These are phyloP conservation scores for Tetrastigma voinierianum DNA, from an alignment of 164 flowering plant genomes.

Conservation along the genomic window DNA sequence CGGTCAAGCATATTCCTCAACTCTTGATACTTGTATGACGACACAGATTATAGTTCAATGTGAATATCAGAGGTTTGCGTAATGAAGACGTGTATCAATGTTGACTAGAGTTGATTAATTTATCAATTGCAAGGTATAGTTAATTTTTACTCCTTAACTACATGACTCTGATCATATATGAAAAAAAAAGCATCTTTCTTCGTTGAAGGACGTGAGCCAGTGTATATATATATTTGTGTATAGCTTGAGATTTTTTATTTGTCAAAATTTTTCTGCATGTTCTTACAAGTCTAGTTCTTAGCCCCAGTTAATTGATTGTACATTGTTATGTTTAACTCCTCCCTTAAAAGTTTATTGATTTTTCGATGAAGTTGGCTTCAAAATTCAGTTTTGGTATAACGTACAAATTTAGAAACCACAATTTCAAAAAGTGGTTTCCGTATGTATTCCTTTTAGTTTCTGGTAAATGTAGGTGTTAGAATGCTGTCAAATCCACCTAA, in stretches of 20 bases:
- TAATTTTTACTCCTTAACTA: constrained; percentile 25
- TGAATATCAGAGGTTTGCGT: constrained; percentile 26
- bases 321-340: not conserved
- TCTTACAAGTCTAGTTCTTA: not conserved
- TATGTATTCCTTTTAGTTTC: too few relatives aligned
- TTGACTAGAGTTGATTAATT: constrained; percentile 14
- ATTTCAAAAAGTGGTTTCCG: too few relatives aligned
- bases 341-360: too few relatives aligned
- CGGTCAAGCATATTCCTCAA: constrained; percentile 9
- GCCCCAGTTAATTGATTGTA: not conserved
- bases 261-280: not conserved
- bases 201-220: not conserved
- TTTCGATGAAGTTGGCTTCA: too few relatives aligned
- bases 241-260: not conserved
- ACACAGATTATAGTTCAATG: constrained; percentile 18
- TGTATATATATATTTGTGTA: constrained; percentile 7
- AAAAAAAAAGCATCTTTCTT: constrained; percentile 1
- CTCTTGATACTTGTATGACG: constrained; percentile 9
- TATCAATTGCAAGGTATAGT: constrained; percentile 29
- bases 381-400: too few relatives aligned
- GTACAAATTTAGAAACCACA: too few relatives aligned
- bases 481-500: too few relatives aligned
- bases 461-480: too few relatives aligned
- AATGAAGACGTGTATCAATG: not conserved
- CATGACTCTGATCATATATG: constrained; percentile 18